Evolutionary conservation across 2,329 filamentous ascomycete species (phyloP), one percentile per base, ranked within the genome.

Genomic region (Hirsutella minnesotensis): DNA sequence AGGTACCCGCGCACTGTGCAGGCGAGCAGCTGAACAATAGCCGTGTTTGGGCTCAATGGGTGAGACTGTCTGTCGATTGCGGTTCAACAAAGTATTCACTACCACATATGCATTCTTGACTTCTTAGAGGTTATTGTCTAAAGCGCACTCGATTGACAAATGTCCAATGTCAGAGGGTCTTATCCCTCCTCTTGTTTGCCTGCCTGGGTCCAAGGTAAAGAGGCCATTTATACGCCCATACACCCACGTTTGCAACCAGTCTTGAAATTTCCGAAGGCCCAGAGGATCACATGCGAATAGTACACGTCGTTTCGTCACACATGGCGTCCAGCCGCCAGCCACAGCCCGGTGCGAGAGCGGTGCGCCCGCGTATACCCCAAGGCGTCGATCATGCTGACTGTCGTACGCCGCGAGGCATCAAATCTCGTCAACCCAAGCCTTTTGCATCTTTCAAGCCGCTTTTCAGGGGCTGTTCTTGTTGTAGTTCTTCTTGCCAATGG

Each of bases 401-500:
- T n/a, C 15, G 15, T n/a, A 16, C 33, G 33, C 16, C 33, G 33
- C 33, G 16, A n/a, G 33, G 33, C 24, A 27, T 27, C 24, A 27
- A 27, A 12, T 27, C 24, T 12, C 24, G 24, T 27, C 24, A 12
- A 27, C 12, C 24, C 24, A 27, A 27, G 24, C 24, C 7, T 27
- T 12, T 27, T 12, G 24, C 33, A n/a, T 16, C 33, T 5, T 18
- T 18, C 33, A 22, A 15, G 9, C 9, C n/a, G 15, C 16, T 9
- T 30, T 44, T 51, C 56, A 67, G 43, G 67, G 65, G 66, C 68
- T 79, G 66, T 70, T 75, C 69, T 80, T 82, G 60, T 65, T 70
- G 63, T 92, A 94, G 60, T 77, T 81, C 50, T 85, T 74, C 77
- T 95, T 95, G 65, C 89, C 89, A 51, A 94, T 79, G 34, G 86